These are phyloP conservation scores for Aspergillus calidoustus DNA, from an alignment of 2,329 filamentous ascomycete species.

Conservation along the genomic window DNA sequence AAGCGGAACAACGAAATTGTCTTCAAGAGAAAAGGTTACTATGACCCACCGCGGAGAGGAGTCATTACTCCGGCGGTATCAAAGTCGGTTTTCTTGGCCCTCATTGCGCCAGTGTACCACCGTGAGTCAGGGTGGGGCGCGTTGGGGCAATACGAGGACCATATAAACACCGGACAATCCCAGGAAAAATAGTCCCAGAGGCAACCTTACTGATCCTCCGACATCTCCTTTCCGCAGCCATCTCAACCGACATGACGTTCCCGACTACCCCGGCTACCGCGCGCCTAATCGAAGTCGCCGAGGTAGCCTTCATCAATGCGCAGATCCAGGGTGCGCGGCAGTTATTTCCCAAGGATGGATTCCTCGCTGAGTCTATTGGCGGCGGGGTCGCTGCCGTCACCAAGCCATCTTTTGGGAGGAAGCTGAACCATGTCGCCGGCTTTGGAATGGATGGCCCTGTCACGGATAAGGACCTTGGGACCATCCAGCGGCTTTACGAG, in stretches of 20 bases:
- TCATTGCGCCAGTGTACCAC: too few relatives aligned
- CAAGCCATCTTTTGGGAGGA: slow-evolving; percentile 14
- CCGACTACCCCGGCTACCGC: not conserved
- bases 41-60: too few relatives aligned
- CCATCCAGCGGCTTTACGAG: slow-evolving; percentile 12
- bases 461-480: slow-evolving; percentile 15
- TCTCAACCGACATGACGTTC: not conserved
- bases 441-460: slow-evolving; percentile 26
- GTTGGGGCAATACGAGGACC: too few relatives aligned
- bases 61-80: too few relatives aligned
- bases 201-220: too few relatives aligned
- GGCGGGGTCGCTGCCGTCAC: slow-evolving; percentile 22
- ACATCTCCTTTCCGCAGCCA: too few relatives aligned
- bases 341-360: not conserved
- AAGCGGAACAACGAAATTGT: too few relatives aligned
- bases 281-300: not conserved
- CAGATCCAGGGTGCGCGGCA: not conserved
- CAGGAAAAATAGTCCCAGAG: too few relatives aligned
- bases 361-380: not conserved
- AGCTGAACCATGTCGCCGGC: slow-evolving; percentile 24
- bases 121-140: too few relatives aligned
- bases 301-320: not conserved
- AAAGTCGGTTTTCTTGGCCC: too few relatives aligned
- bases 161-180: too few relatives aligned
- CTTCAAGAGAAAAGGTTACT: fast-evolving